Conservation (phyloP, 208 protist species). For the Trypanosoma theileri region DNA sequence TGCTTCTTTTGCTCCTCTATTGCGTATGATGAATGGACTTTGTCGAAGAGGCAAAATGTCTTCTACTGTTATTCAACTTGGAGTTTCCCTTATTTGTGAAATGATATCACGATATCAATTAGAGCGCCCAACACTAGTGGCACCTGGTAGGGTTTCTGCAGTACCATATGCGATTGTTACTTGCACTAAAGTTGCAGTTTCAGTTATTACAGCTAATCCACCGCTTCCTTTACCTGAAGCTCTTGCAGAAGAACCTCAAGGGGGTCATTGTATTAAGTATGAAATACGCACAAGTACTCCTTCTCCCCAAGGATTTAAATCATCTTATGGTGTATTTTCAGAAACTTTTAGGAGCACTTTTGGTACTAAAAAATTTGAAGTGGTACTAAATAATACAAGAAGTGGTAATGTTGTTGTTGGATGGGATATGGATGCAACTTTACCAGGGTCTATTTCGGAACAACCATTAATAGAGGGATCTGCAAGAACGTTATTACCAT, state of each 20-base stretch:
- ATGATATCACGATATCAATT: slow-evolving; percentile 69
- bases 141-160: slow-evolving; percentile 32
- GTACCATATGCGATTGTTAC: slow-evolving; percentile 80
- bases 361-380: slow-evolving; percentile 60
- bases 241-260: slow-evolving; percentile 42
- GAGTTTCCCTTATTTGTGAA: slow-evolving; percentile 75
- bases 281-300: slow-evolving; percentile 31
- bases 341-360: slow-evolving; percentile 50
- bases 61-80: slow-evolving; percentile 77
- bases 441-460: slow-evolving; percentile 11
- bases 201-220: slow-evolving; percentile 54
- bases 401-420: slow-evolving; percentile 70
- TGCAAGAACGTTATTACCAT: slow-evolving; percentile 38
- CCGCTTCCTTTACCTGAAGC: slow-evolving; percentile 65
- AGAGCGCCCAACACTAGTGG: slow-evolving; percentile 32
- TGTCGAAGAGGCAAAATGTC: slow-evolving; percentile 68
- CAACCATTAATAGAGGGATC: slow-evolving; percentile 1
- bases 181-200: slow-evolving; percentile 54
- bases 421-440: slow-evolving; percentile 47
- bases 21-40: slow-evolving; percentile 71
- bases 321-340: slow-evolving; percentile 50
- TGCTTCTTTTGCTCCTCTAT: slow-evolving; percentile 56
- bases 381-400: slow-evolving; percentile 44
- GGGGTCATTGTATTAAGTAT: slow-evolving; percentile 56
- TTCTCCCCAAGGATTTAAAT: slow-evolving; percentile 17